phyloP scores from a whole-genome alignment of 371 early-diverging fungal genomes.

The Zychaea mexicana region DNA sequence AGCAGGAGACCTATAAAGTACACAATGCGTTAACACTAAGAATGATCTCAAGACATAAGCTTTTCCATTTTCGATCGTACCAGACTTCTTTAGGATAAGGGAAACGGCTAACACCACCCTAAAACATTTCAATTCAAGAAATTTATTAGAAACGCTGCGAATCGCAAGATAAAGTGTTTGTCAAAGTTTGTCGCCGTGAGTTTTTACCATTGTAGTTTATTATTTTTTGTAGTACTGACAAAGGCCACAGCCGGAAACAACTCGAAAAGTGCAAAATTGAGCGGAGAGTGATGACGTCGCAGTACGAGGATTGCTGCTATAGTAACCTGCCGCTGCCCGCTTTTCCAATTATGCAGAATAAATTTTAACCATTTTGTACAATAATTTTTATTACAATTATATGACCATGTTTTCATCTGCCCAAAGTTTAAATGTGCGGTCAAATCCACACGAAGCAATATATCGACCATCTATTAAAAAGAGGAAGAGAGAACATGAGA shows the following conservation, averaged over 20 bases:
- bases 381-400: slow-evolving; percentile 17
- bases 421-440: slow-evolving; percentile 96
- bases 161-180: too few relatives aligned
- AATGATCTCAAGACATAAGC: slow-evolving; percentile 2
- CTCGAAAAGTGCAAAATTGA: background rate
- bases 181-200: background rate
- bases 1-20: slow-evolving; percentile 65
- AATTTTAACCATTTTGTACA: too few relatives aligned
- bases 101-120: slow-evolving; percentile 65
- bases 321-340: too few relatives aligned
- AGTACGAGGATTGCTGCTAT: too few relatives aligned
- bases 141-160: background rate
- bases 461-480: slow-evolving; percentile 67
- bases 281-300: background rate
- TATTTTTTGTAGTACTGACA: background rate
- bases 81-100: slow-evolving; percentile 73
- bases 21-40: background rate
- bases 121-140: background rate
- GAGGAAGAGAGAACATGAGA: slow-evolving; percentile 4
- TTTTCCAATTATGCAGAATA: too few relatives aligned
- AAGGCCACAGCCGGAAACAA: background rate
- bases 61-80: too few relatives aligned
- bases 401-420: slow-evolving; percentile 57
- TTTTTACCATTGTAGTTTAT: slow-evolving; percentile 2
- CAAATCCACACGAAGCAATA: slow-evolving; percentile 86